Evolutionary conservation across 768 basidiomycete genomes (phyloP), one percentile per base, ranked within the genome.

Genomic region (Kwoniella dejecticola): DNA sequence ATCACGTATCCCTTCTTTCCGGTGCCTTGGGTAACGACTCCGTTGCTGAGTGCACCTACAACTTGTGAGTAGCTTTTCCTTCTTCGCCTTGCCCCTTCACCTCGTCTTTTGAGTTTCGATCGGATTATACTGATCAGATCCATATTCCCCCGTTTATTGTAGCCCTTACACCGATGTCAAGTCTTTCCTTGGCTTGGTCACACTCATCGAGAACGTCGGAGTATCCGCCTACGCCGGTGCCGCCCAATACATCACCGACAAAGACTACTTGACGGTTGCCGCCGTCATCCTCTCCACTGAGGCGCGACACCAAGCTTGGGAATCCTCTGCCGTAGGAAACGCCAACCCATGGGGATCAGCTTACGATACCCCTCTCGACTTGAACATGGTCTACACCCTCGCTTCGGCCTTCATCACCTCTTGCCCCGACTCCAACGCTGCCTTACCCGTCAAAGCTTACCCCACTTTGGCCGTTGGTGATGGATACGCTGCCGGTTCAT

Each of bases 201-300:
- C 81, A 52, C 79, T 82, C 38, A 71, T 89, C 19, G 86, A 88
- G 76, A 83, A 81, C 36, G 83, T 88, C 26, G 80, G 79, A 10
- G 80, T 82, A 4, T 82, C 84, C 6, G 86, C 86, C 3, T 88
- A 87, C 72, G 80, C 83, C 60, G 88, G 88, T 21, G 83, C 84
- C 1, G 79, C 84, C 1, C 79, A 80, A 48, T 82, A 79, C 66
- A 79, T 88, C 64, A 64, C 73, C 15, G 80, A 82, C 66, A 80
- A 81, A 74, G 82, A 79, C 26, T 84, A 77, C 69, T 40, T 71
- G 33, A 75, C 77, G 3, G 82, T 83, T n/a, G 83, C 85, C 1
- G 87, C 81, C 0, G 81, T 81, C 24, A 88, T 90, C 66, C 80
- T 88, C 55, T 77, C 84, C 13, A 82, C 82, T 50, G 86, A 89